These are phyloP conservation scores for Omphalotus olearius DNA, from an alignment of 1,284 basidiomycete species.

Conservation along the genomic window DNA sequence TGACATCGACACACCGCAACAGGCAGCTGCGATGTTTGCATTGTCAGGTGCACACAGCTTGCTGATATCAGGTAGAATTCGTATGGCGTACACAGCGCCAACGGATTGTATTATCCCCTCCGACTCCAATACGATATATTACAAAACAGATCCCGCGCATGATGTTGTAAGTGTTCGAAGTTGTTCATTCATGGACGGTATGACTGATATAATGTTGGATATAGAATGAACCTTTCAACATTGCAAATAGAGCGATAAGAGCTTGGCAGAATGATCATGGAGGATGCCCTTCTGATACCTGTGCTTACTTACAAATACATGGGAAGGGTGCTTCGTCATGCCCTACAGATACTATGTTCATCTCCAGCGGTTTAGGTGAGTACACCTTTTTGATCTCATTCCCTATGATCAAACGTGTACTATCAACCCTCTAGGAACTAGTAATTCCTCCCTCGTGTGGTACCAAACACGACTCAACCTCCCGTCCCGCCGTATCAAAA, in stretches of 20 bases:
- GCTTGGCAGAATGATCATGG: conserved; percentile 32
- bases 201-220: background rate
- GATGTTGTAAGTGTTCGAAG: conserved; percentile 28
- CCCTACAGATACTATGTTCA: conserved; percentile 32
- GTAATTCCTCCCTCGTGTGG: background rate
- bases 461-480: conserved; percentile 17
- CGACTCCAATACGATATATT: conserved; percentile 24
- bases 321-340: conserved; percentile 36
- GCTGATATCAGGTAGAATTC: conserved; percentile 32
- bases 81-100: conserved; percentile 27
- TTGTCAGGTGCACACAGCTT: conserved; percentile 33
- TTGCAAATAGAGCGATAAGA: conserved; percentile 31
- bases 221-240: conserved; percentile 30
- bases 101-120: conserved; percentile 23
- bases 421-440: background rate
- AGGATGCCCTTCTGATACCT: conserved; percentile 32
- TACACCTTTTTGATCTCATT: background rate
- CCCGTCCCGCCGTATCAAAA: conserved; percentile 32
- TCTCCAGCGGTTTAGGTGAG: conserved; percentile 40
- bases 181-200: background rate
- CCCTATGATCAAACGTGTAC: background rate
- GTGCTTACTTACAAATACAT: conserved; percentile 41
- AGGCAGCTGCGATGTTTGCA: conserved; percentile 35
- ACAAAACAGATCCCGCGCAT: conserved; percentile 40
- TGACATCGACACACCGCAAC: conserved; percentile 31